Conservation (phyloP, 2,329 filamentous ascomycete species). For the Beauveria caledonica region DNA sequence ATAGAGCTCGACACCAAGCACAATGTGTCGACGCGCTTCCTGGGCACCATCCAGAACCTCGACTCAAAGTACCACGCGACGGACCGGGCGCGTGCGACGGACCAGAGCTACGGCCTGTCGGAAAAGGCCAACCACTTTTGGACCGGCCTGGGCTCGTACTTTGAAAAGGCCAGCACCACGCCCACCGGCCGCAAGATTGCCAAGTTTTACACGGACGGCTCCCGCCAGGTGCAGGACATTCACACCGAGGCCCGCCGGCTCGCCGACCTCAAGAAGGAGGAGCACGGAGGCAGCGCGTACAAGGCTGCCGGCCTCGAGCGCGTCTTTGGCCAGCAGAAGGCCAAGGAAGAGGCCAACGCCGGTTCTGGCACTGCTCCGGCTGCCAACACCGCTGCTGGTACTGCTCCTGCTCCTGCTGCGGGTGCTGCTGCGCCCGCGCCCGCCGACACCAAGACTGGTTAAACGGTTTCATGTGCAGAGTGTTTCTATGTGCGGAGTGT, state of each 20-base stretch:
- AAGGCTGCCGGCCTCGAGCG: conserved; percentile 50
- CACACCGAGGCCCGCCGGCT: conserved; percentile 84
- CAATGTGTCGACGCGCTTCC: conserved; percentile 75
- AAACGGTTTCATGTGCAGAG: neutral
- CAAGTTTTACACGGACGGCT: conserved; percentile 76
- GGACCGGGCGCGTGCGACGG: conserved; percentile 75
- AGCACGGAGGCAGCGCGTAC: conserved; percentile 50
- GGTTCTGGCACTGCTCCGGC: conserved; percentile 13
- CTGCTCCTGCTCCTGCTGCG: neutral
- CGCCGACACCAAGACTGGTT: conserved; percentile 13
- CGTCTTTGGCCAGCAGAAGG: conserved; percentile 47
- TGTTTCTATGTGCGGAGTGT: neutral
- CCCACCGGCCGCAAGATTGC: conserved; percentile 84
- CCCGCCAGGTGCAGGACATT: conserved; percentile 88
- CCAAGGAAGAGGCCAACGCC: conserved; percentile 30
- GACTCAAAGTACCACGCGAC: conserved; percentile 81
- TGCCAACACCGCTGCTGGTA: conserved; percentile 10
- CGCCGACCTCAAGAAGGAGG: conserved; percentile 74
- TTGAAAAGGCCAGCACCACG: conserved; percentile 83
- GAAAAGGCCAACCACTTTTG: conserved; percentile 59
- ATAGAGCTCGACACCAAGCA: conserved; percentile 87
- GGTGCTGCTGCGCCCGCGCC: neutral
- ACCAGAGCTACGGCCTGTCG: conserved; percentile 75
- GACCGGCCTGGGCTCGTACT: conserved; percentile 73
- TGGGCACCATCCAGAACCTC: conserved; percentile 64